Base-by-base conservation (phyloP, 352 stramenopile genomes). In the Globisporangium paroecandrum region DNA sequence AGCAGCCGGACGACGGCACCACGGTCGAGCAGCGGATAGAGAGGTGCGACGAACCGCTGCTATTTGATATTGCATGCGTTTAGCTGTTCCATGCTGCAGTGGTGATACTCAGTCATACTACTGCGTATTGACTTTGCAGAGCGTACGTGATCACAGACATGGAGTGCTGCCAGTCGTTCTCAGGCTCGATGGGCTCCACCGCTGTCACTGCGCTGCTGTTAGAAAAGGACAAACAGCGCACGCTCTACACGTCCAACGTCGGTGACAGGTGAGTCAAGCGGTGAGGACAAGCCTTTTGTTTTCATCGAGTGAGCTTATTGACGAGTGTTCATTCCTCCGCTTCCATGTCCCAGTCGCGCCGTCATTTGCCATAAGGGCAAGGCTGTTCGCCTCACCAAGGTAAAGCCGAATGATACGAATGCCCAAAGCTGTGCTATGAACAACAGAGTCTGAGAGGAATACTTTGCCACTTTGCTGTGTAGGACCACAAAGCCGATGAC, bases 111-210 rank as follows among this genome's bases (percentile, higher is more conserved):
- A 32, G 29, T 32, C 29, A 32, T 32, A 32, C 29, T 32, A 32
- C 29, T 32, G 8, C 29, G 4, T 32, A 32, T 32, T 32, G 29
- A 4, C 29, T 32, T 32, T 32, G 4, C 29, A 94, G 87, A 15
- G 82, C 80, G 22, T 94, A 81, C 58, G 68, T 93, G 56, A 85
- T 93, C 55, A 87, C 87, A n/a, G 87, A 94, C 58, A 76, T 89
- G 59, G 83, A 92, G 64, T 92, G 83, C 70, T 91, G 83, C 60
- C 68, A 87, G 64, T 68, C 67, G 3, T 85, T 78, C 55, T 61
- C 81, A 1, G 73, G 76, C 0, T 83, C 74, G 1, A 74, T 82
- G 13, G 87, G 87, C 0, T 87, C 86, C 15, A 93, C 86, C 4
- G 83, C 82, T 3, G 82, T 90, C 15, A 81, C 76, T 4, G 82